Percentiles rank a stretch among this genome's conserved stretches.
phyloP scores from a whole-genome alignment of 106 monocot genomes.

The Platanthera guangdongensis region DNA sequence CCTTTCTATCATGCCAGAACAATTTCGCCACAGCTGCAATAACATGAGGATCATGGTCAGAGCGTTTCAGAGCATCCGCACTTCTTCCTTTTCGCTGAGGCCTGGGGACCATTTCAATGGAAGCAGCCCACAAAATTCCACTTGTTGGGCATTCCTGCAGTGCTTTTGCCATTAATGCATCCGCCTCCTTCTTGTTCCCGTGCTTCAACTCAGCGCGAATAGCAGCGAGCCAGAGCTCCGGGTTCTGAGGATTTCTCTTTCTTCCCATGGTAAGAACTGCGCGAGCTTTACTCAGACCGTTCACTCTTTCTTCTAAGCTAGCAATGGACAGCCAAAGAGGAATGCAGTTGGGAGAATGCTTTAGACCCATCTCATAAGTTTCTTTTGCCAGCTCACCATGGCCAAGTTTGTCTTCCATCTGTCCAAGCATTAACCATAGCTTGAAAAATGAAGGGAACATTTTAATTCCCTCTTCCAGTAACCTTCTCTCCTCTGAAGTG shows the following conservation, averaged over 20 bases:
- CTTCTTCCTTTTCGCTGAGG: conserved; percentile 78
- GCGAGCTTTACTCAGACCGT: conserved; percentile 79
- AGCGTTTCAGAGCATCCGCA: conserved; percentile 75
- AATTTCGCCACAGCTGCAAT: conserved; percentile 80
- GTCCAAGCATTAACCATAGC: conserved; percentile 97
- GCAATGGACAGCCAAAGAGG: conserved; percentile 91
- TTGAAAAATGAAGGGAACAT: conserved; percentile 82
- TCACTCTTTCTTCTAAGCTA: conserved; percentile 69
- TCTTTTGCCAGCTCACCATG: conserved; percentile 55
- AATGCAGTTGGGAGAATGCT: conserved; percentile 61
- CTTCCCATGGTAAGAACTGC: conserved; percentile 80
- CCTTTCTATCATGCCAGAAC: conserved; percentile 94
- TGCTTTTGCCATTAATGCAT: conserved; percentile 85
- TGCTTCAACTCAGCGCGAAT: conserved; percentile 78
- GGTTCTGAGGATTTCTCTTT: conserved; percentile 74
- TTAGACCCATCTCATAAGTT: conserved; percentile 69
- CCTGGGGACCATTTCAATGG: conserved; percentile 86
- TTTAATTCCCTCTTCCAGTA: conserved; percentile 78
- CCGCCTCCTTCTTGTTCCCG: conserved; percentile 85
- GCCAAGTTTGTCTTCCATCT: conserved; percentile 88
- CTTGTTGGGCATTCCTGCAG: conserved; percentile 87
- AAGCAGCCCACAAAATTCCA: conserved; percentile 90
- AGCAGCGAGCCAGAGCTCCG: conserved; percentile 94
- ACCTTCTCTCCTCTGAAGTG: conserved; percentile 55
- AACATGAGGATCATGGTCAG: conserved; percentile 86